These are phyloP conservation scores for Eimeria falciformis DNA, from an alignment of 169 alveolate genomes.

Conservation along the genomic window DNA sequence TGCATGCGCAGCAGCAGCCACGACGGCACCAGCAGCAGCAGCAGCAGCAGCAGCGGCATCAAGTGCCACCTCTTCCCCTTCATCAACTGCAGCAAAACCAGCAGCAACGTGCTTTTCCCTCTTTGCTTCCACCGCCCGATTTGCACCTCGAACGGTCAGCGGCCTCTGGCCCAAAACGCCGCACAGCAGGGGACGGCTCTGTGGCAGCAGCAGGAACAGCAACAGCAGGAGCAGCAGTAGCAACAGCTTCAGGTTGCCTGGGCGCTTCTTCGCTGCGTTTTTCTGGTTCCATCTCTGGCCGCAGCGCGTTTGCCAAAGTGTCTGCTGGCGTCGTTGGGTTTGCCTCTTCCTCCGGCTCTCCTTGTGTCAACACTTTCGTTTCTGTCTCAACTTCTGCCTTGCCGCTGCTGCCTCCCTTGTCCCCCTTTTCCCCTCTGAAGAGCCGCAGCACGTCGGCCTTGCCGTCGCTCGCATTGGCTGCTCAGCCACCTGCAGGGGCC, in stretches of 20 bases:
- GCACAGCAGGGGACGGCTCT: not conserved
- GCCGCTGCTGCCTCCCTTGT: conserved; percentile 9
- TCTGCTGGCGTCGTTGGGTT: not conserved
- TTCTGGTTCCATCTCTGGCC: not conserved
- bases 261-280: not conserved
- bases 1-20: not conserved
- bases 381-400: not conserved
- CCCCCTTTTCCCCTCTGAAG: not conserved
- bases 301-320: not conserved
- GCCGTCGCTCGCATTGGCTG: not conserved
- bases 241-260: not conserved
- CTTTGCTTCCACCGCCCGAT: not conserved
- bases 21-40: not conserved
- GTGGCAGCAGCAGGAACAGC: not conserved
- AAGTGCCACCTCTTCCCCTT: not conserved
- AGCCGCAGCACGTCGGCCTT: conserved; percentile 27
- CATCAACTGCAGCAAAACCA: not conserved
- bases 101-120: not conserved
- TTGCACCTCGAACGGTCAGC: not conserved
- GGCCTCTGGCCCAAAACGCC: not conserved
- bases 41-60: conserved; percentile 3
- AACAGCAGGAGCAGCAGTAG: not conserved
- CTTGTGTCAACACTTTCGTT: not conserved
- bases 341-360: not conserved
- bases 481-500: not conserved